Percentiles rank a stretch among this genome's conserved stretches.
Evolutionary conservation across 2,329 filamentous ascomycete genomes (phyloP).

Genomic region (Diaporthe eres): DNA sequence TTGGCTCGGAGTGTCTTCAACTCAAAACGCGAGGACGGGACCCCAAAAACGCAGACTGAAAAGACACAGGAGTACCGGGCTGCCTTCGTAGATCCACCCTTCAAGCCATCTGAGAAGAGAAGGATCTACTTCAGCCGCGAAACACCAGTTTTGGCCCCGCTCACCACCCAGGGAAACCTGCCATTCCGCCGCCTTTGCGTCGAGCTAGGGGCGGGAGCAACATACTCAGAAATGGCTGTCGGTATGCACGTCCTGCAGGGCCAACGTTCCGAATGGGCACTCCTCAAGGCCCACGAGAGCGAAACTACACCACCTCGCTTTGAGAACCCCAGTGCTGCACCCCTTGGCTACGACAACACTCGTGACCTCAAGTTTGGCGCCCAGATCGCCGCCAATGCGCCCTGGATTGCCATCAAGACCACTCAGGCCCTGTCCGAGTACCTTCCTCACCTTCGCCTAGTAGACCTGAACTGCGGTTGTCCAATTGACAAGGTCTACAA

Average conservation of each 20-base stretch:
- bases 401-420: conserved; percentile 90
- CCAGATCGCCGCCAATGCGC: conserved; percentile 93
- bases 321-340: conserved; percentile 61
- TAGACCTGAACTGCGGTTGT: conserved; percentile 97
- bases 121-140: conserved; percentile 94
- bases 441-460: conserved; percentile 86
- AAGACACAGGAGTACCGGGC: conserved; percentile 80
- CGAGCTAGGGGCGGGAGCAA: conserved; percentile 90
- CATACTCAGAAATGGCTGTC: conserved; percentile 99
- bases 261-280: conserved; percentile 91
- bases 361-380: conserved; percentile 91
- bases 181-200: conserved; percentile 93
- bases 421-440: conserved; percentile 84
- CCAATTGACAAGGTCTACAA: conserved; percentile 96
- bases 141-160: conserved; percentile 91
- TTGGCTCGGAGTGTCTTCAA: conserved; percentile 63
- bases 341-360: conserved; percentile 82
- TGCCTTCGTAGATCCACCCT: conserved; percentile 85
- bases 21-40: conserved; percentile 44
- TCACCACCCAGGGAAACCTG: conserved; percentile 97
- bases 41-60: conserved; percentile 50
- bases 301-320: conserved; percentile 82
- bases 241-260: conserved; percentile 91
- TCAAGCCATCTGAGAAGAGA: conserved; percentile 93
- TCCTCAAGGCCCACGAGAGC: conserved; percentile 91